Evolutionary conservation across 352 stramenopile species (phyloP).

Genomic region (Phytophthora crassamura): DNA sequence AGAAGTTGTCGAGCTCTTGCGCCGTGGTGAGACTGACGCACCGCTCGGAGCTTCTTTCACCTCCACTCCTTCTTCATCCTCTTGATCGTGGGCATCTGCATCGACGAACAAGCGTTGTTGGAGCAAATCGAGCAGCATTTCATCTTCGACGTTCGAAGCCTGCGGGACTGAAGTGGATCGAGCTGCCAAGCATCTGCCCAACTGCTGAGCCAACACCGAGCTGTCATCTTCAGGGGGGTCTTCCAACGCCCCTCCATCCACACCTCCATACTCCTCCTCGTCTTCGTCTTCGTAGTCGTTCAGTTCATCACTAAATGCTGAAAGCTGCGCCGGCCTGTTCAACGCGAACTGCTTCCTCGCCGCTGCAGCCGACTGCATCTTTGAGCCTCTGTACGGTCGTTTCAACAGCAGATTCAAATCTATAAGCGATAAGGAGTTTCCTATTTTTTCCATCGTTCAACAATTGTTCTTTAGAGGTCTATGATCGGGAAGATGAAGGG

Average conservation of each 20-base stretch:
- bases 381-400: constrained; percentile 5
- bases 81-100: background rate
- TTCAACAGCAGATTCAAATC: too few relatives aligned
- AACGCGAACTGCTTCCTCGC: constrained; percentile 31
- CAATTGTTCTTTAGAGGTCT: too few relatives aligned
- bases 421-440: too few relatives aligned
- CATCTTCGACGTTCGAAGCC: constrained; percentile 13
- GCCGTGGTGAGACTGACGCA: constrained; percentile 1
- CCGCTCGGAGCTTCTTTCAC: background rate
- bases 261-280: constrained; percentile 29
- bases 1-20: constrained; percentile 8
- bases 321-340: constrained; percentile 20
- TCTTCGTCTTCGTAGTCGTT: constrained; percentile 38
- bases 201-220: constrained; percentile 16
- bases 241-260: constrained; percentile 18
- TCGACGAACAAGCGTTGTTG: constrained; percentile 17
- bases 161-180: background rate
- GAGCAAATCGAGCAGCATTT: constrained; percentile 27
- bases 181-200: constrained; percentile 19
- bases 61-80: background rate
- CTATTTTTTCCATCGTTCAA: too few relatives aligned
- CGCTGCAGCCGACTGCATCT: constrained; percentile 6
- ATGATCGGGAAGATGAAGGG: too few relatives aligned
- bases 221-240: constrained; percentile 12
- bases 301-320: constrained; percentile 13